Evolutionary conservation across 2,329 filamentous ascomycete species (phyloP), one percentile per base, ranked within the genome.

Genomic region (Curvularia eragrostidis): DNA sequence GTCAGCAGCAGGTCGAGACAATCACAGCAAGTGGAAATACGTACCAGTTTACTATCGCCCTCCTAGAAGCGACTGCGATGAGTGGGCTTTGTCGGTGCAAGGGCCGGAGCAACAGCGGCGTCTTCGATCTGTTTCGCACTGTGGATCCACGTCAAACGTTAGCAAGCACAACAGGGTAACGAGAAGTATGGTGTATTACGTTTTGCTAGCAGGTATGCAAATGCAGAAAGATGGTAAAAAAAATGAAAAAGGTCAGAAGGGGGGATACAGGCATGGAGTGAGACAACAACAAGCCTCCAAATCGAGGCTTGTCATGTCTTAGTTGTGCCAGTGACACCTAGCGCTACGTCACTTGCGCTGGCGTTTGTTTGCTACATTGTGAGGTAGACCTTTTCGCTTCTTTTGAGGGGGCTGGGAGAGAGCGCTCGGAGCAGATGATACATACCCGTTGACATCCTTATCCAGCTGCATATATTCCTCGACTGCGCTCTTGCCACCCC

Each of bases 401-500:
- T 58, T 51, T 48, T 62, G 62, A 52, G 55, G 59, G 63, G 54
- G 49, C 42, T 55, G 63, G 62, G 65, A 65, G 64, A 59, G 63
- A 47, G 59, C 65, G 68, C 65, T 69, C 62, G 58, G 61, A 66
- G 63, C 63, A 68, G 71, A 73, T 64, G 66, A 71, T 70, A 75
- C 71, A 66, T 79, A 81, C 61, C 95, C 95, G 75, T 96, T 95
- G 58, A 97, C 86, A 75, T 96, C 91, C 42, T 88, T 86, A 73
- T 99, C 94, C 34, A 98, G 81, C 58, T 84, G 81, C 72, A 97
- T 83, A 75, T 93, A 97, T 68, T 93, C 89, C 77, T 93, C 91
- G 80, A 96, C 94, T 1, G 91, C 86, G 30, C 93, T 87, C 74
- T 93, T 91, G 59, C 87, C 88, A 13, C 94, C 93, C 52, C 91